These are phyloP conservation scores for Ophiosphaerella korrae DNA, from an alignment of 2,329 filamentous ascomycete genomes.

Conservation along the genomic window DNA sequence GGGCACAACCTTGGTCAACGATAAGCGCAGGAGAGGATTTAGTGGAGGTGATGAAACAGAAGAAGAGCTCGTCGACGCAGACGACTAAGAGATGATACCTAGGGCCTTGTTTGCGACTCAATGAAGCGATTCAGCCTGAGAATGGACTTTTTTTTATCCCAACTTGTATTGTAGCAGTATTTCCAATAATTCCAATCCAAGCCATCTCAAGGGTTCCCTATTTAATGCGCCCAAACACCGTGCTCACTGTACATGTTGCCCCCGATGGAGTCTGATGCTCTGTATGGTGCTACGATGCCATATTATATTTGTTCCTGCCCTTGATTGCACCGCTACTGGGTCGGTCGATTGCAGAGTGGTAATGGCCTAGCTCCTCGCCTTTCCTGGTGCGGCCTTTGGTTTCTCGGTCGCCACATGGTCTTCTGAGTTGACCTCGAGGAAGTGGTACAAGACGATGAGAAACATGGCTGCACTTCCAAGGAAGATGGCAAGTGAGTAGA, in stretches of 20 bases:
- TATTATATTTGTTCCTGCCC: no score
- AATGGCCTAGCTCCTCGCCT: constrained; percentile 22
- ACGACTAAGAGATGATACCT: constrained; percentile 16
- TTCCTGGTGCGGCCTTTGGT: constrained; percentile 31
- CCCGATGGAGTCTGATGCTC: neutral
- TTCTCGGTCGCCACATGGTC: constrained; percentile 49
- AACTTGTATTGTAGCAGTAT: neutral
- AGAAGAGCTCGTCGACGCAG: constrained; percentile 47
- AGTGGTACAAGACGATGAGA: constrained; percentile 93
- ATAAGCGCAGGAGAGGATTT: constrained; percentile 56
- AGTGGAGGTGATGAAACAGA: constrained; percentile 58
- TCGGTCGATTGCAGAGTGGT: no score
- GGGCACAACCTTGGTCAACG: constrained; percentile 59
- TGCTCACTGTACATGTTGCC: neutral
- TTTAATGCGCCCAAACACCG: constrained; percentile 10
- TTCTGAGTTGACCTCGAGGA: constrained; percentile 89
- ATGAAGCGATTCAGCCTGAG: no score
- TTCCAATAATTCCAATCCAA: neutral
- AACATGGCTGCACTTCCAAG: constrained; percentile 89
- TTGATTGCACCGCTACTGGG: no score
- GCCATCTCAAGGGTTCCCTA: neutral
- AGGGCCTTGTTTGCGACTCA: no score
- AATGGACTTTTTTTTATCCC: no score
- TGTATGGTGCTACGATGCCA: no score
- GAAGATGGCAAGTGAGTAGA: constrained; percentile 91